Base-by-base conservation (phyloP, 768 basidiomycete species). In the Boletus rubescentipes region DNA sequence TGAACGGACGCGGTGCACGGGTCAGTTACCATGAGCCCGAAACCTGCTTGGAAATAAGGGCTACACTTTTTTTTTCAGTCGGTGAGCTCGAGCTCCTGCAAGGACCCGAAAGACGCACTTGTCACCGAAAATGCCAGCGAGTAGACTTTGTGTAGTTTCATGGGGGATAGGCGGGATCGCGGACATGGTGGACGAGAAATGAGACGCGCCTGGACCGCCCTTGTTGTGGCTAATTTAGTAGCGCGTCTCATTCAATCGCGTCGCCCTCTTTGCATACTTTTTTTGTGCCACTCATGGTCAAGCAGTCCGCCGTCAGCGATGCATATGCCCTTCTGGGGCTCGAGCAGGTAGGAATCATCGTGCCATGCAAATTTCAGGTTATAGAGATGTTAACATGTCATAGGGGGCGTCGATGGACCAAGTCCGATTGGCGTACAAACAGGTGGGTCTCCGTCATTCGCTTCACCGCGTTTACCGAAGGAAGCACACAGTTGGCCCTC, bases 21-120 rank as follows among this genome's bases (percentile, higher is more conserved):
- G 29, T 32, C 15, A 20, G 73, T 53, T 60, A 95, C 96, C 94
- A 98, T 95, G 35, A 99, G 81, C 34, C 96, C 97, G 64, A 98
- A 98, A 26, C 97, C 96, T 44, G 96, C 97, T 68, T 96, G 92
- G 68, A 99, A 98, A 75, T 93, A 95, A 35, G 93, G 96, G 68
- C 97, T 99, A 63, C 66, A 63, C 73, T 80, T 80, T 45, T 80
- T 80, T 45, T 67, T 73, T 65, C 57, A 51, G 56, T 41, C 54
- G n/a, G 59, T 70, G 51, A 59, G 52, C 21, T 48, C 32, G 36
- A 41, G 46, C 36, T 49, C 30, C 39, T 49, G 6, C 18, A 59
- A 41, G 37, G 26, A 47, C n/a, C 16, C 45, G 53, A n/a, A 30
- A 26, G 46, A 77, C 87, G 74, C 67, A 89, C 87, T 89, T 89